phyloP scores from a whole-genome alignment of 1,139 yeast genomes.

The Scheffersomyces segobiensis region DNA sequence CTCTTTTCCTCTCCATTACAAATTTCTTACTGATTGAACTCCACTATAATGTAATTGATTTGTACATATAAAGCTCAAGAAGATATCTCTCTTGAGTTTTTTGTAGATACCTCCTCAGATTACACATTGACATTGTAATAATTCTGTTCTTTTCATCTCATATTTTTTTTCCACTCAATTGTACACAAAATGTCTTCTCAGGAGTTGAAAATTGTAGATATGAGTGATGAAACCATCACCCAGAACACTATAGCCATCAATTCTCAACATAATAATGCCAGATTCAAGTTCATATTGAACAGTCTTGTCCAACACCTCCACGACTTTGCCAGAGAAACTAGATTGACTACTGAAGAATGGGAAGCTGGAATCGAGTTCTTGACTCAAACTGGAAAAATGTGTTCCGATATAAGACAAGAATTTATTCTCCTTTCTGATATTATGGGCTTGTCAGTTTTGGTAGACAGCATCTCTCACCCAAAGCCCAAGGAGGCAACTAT shows the following conservation, averaged over 20 bases:
- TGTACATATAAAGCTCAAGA: neutral
- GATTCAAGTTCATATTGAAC: conserved; percentile 26
- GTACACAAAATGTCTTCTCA: neutral
- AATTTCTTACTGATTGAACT: neutral
- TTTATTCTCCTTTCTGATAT: conserved; percentile 30
- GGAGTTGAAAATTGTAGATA: conserved; percentile 13
- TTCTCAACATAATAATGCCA: conserved; percentile 22
- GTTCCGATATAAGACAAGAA: conserved; percentile 31
- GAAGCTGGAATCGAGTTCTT: conserved; percentile 25
- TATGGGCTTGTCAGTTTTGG: conserved; percentile 31
- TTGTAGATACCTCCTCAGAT: neutral
- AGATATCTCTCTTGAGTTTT: neutral
- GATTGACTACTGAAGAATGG: conserved; percentile 35
- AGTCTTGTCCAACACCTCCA: conserved; percentile 29
- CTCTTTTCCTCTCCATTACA: neutral
- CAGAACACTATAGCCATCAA: conserved; percentile 25
- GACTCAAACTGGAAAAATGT: conserved; percentile 29
- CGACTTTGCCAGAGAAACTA: conserved; percentile 33
- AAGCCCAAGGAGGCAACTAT: conserved; percentile 30
- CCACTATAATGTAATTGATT: neutral
- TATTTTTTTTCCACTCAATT: neutral
- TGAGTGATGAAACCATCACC: conserved; percentile 32
- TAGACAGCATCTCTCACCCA: conserved; percentile 31
- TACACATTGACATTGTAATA: too few species aligned
- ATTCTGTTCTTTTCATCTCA: too few species aligned